Base-by-base conservation (phyloP, 1,284 basidiomycete genomes). In the Apiotrichum brassicae region DNA sequence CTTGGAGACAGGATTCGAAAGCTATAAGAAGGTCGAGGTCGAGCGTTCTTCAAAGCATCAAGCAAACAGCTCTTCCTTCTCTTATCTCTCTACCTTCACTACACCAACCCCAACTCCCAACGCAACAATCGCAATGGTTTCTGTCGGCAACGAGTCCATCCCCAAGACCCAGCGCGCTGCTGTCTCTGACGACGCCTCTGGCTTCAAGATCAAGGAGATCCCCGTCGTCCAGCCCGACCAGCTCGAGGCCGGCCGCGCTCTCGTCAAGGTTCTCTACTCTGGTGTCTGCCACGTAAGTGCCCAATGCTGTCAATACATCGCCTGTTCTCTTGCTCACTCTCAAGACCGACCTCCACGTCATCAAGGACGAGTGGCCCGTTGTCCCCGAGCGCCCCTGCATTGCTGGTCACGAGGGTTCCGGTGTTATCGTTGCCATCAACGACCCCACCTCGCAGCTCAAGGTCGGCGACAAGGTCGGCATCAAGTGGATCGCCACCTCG, bases 331-430 rank as follows among this genome's bases (percentile, higher is more conserved):
- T 12, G 12, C 35, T 12, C 43, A 3, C 16, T 13, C 33, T 84
- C 71, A 84, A 90, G 66, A 88, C 86, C 48, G 87, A 89, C 66
- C 77, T 89, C 12, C 86, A 89, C 63, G 83, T 84, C 26, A 66
- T 79, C 43, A 54, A 60, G 43, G 79, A 78, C 49, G 86, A 89
- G 65, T 88, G 86, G 86, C 85, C 86, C 4, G 55, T 86, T 32
- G 72, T 65, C 45, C 76, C 83, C 43, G 82, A 79, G 60, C 77
- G 79, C 11, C 87, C 87, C 2, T 80, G 90, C 48, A 81, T 92
- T 53, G 90, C 88, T 30, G 90, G 90, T 0, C 65, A 73, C 41
- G 71, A 69, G 57, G 67, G 67, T 49, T 60, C 70, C 6, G 76
- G 76, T 41, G 62, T 78, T 45, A 75, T 92, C 50, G 85, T 92